Base-by-base conservation (phyloP, 345 rosid species). In the Rhodomyrtus tomentosa region DNA sequence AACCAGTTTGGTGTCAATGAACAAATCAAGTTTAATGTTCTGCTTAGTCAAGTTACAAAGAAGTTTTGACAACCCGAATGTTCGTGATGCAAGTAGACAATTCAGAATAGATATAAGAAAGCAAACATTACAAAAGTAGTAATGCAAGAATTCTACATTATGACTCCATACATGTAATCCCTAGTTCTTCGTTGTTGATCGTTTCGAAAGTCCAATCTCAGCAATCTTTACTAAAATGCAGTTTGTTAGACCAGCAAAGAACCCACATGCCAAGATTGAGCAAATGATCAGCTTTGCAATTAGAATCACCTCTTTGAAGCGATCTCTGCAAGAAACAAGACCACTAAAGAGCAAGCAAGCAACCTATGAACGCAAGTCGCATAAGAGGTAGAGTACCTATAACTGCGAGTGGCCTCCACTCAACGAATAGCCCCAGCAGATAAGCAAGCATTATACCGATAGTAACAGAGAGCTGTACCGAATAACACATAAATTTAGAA, bases 371-470 rank as follows among this genome's bases (percentile, higher is more conserved):
- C 4, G 6, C 7, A 16, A 81, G 38, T 27, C 12, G 4, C 55
- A 3, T 16, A 15, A 81, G 58, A 93, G 49, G 87, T 88, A 84
- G 27, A 73, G 89, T 95, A 95, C 99, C 99, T 20, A 95, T 55
- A 87, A 95, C 95, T 27, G 99, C 99, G 76, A 97, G 98, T 84
- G 89, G 87, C 88, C 99, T 95, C 99, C 99, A 97, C 50, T 90
- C 92, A 86, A 95, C 88, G 89, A 93, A 93, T 86, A 96, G 91
- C 81, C 96, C 97, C 84, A 96, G 92, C 86, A 96, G 85, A 92
- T 97, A 95, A 58, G 99, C 99, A 88, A 97, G 85, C 99, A 97
- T 88, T 88, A 97, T 97, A 86, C 99, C 99, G 87, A 95, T 89
- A 74, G 99, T 97, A 80, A 97, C 94, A 49, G 98, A 95, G 86